Evolutionary conservation across 75 land plant species (phyloP).

Genomic region (Chamaecyparis obtusa): DNA sequence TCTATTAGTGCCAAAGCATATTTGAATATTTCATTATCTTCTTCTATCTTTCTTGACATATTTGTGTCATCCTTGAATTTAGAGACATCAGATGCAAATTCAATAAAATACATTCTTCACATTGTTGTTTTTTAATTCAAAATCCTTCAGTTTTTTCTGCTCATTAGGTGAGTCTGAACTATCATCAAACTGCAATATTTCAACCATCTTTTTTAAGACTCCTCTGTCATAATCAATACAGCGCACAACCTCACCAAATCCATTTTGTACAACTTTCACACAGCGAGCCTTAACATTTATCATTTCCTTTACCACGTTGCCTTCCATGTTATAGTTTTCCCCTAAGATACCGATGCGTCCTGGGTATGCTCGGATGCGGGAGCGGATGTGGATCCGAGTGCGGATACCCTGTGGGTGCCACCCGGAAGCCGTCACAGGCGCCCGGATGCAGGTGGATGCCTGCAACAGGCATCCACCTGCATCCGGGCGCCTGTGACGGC

Average conservation of each 20-base stretch:
- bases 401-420: too few species aligned
- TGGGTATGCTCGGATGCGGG: too few species aligned
- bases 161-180: constrained; percentile 16
- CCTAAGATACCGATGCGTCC: too few species aligned
- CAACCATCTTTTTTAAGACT: too few species aligned
- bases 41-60: constrained; percentile 22
- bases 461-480: too few species aligned
- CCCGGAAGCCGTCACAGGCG: too few species aligned
- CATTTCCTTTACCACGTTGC: too few species aligned
- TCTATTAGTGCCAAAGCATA: constrained; percentile 36
- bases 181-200: too few species aligned
- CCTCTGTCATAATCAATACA: too few species aligned
- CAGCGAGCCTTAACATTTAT: neutral
- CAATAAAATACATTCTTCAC: constrained; percentile 14
- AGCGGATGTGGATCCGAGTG: too few species aligned
- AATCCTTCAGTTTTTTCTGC: constrained; percentile 35
- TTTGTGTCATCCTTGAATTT: constrained; percentile 26
- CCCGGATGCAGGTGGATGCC: too few species aligned
- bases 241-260: neutral
- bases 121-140: constrained; percentile 35
- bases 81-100: constrained; percentile 40
- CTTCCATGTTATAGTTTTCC: neutral
- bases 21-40: constrained; percentile 25
- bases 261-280: neutral
- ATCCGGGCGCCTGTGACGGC: too few species aligned